These are phyloP conservation scores for Wickerhamomyces bovis DNA, from an alignment of 805 yeast species.

Conservation along the genomic window DNA sequence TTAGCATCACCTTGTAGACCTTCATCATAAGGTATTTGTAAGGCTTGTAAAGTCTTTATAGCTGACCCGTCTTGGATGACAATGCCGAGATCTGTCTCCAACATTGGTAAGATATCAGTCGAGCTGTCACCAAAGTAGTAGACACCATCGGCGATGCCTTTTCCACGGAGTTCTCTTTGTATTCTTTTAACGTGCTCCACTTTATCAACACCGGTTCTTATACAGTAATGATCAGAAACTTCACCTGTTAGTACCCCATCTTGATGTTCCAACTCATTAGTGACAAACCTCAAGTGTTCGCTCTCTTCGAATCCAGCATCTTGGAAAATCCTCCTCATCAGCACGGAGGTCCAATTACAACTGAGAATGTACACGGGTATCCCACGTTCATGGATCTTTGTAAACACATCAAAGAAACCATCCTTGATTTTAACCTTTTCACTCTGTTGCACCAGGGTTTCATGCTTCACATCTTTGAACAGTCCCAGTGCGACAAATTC, in stretches of 20 bases:
- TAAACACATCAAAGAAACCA: conserved; percentile 55
- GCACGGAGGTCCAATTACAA: conserved; percentile 53
- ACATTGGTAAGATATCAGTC: conserved; percentile 49
- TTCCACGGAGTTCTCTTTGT: conserved; percentile 12
- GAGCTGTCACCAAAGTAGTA: conserved; percentile 58
- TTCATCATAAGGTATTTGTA: conserved; percentile 18
- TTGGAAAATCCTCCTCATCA: conserved; percentile 33
- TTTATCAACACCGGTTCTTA: conserved; percentile 55
- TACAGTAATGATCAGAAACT: conserved; percentile 16
- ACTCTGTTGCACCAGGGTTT: conserved; percentile 31
- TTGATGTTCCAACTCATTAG: conserved; percentile 46
- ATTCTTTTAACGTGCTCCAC: conserved; percentile 22
- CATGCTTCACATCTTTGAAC: conserved; percentile 36
- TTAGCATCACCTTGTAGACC: conserved; percentile 12
- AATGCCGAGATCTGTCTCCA: conserved; percentile 42
- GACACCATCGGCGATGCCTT: conserved; percentile 15
- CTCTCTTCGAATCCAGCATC: conserved; percentile 17
- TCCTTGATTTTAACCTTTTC: conserved; percentile 51
- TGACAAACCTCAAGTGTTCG: conserved; percentile 28
- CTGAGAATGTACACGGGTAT: conserved; percentile 44
- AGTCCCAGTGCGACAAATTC: conserved; percentile 33
- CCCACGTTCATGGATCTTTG: conserved; percentile 1
- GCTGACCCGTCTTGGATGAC: conserved; percentile 38
- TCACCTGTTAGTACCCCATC: conserved; percentile 24
- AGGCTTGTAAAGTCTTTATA: conserved; percentile 16